These are phyloP conservation scores for Amaranthus tricolor DNA, from an alignment of 179 eudicot genomes.

Conservation along the genomic window DNA sequence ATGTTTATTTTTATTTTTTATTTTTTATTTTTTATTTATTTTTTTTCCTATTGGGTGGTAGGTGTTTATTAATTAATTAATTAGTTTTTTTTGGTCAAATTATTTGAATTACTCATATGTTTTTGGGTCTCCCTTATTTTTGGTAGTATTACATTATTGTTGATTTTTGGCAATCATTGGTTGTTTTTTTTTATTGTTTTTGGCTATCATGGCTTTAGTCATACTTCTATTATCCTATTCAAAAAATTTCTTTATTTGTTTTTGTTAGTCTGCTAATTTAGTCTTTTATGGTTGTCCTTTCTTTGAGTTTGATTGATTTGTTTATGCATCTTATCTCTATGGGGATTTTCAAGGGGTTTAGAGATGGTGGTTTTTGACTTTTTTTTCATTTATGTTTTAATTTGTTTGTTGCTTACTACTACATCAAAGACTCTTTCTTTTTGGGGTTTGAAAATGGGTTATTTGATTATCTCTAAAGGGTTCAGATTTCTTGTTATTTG, in stretches of 20 bases:
- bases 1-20: not conserved
- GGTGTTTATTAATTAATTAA: not conserved
- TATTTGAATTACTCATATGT: not conserved
- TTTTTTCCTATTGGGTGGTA: not conserved
- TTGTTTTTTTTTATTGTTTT: conserved; percentile 4
- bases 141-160: not conserved
- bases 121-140: conserved; percentile 22
- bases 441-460: not conserved
- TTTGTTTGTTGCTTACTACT: not conserved
- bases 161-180: conserved; percentile 19
- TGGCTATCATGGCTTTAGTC: not conserved
- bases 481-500: conserved; percentile 19
- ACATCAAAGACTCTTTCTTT: conserved; percentile 12
- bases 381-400: conserved; percentile 8
- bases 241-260: conserved; percentile 11
- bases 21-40: conserved; percentile 8
- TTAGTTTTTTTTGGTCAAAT: conserved; percentile 2
- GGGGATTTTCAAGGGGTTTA: conserved; percentile 30
- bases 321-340: conserved; percentile 33
- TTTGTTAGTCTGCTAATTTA: conserved; percentile 14
- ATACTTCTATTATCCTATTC: not conserved
- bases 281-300: conserved; percentile 10
- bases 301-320: conserved; percentile 18
- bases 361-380: conserved; percentile 29
- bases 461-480: not conserved